phyloP scores from a whole-genome alignment of 352 stramenopile genomes.

The Thalassiosira mediterranea region DNA sequence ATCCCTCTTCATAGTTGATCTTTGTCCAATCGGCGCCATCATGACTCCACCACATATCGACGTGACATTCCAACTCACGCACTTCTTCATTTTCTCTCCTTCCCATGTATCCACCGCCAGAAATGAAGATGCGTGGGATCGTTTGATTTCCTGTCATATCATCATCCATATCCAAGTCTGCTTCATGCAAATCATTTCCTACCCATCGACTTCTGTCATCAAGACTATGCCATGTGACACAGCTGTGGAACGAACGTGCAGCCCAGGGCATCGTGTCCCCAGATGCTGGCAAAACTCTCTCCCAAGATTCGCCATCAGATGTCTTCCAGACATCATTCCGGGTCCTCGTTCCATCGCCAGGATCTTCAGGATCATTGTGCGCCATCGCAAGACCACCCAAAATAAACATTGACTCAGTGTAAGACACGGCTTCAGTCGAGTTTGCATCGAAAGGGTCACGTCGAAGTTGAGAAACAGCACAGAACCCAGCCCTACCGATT shows the following conservation, averaged over 20 bases:
- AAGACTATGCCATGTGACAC: constrained; percentile 36
- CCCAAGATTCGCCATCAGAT: constrained; percentile 47
- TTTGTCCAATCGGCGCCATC: constrained; percentile 48
- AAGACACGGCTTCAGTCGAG: constrained; percentile 1
- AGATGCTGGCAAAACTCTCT: constrained; percentile 26
- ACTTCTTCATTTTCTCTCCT: constrained; percentile 56
- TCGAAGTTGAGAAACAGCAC: constrained; percentile 35
- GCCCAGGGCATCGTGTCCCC: constrained; percentile 38
- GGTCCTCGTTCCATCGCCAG: constrained; percentile 48
- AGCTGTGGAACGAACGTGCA: constrained; percentile 51
- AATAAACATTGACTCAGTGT: constrained; percentile 44
- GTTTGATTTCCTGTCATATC: constrained; percentile 17
- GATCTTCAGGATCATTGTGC: constrained; percentile 19
- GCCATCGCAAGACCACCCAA: constrained; percentile 49
- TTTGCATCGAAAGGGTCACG: constrained; percentile 2
- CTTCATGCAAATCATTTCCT: constrained; percentile 7
- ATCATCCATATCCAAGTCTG: constrained; percentile 12
- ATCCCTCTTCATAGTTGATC: constrained; percentile 60
- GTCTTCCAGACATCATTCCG: constrained; percentile 60
- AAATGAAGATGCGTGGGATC: constrained; percentile 46
- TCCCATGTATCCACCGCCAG: constrained; percentile 62
- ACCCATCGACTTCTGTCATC: constrained; percentile 14
- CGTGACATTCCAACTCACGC: constrained; percentile 49
- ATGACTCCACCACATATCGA: constrained; percentile 57
- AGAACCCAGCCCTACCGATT: constrained; percentile 32